A percentile compares a stretch with the other conserved stretches of the same genome.
Conservation (phyloP, 306 rosid genomes). For the cucumber (Cucumis sativus) region Cucumber_9930_V3 NC_026660.2:5964501-5965000, state of each 20-base stretch:
- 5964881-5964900: conserved; percentile 89
- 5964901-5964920: conserved; percentile 82
- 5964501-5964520: not conserved
- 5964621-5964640: not conserved
- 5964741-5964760: not conserved
- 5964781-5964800: not conserved
- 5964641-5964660: not conserved
- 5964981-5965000: conserved; percentile 32
- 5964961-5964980: conserved; percentile 51
- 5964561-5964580: not conserved
- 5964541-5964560: not conserved
- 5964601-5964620: not conserved
- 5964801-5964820: not conserved
- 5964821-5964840: not conserved
- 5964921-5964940: conserved; percentile 63
- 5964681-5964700: no score
- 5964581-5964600: not conserved
- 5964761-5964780: not conserved
- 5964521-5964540: not conserved
- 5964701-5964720: no score
- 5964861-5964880: conserved; percentile 60
- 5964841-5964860: conserved; percentile 31
- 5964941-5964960: conserved; percentile 58
- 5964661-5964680: not conserved
- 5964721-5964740: not conserved